Conservation (phyloP, 2,329 filamentous ascomycete genomes). For the Monosporascus sp. region DNA sequence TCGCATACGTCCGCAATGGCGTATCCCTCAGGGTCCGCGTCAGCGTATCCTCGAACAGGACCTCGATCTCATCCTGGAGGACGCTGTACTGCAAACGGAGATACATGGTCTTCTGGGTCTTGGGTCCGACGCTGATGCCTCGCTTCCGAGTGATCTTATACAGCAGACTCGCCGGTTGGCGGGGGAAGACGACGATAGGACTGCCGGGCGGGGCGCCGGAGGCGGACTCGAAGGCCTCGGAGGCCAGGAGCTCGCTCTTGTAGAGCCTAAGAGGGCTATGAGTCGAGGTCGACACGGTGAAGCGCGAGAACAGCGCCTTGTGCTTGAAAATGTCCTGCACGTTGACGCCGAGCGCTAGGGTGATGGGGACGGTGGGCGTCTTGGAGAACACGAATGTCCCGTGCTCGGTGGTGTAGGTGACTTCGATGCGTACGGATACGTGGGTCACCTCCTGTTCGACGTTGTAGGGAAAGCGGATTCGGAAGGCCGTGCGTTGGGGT, state of each 20-base stretch:
- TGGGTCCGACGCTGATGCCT: constrained; percentile 19
- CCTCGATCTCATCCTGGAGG: constrained; percentile 67
- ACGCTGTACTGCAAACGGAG: constrained; percentile 73
- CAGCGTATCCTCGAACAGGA: constrained; percentile 41
- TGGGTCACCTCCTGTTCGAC: constrained; percentile 71
- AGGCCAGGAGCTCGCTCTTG: constrained; percentile 64
- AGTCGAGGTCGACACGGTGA: constrained; percentile 81
- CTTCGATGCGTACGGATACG: constrained; percentile 70
- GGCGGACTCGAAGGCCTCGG: constrained; percentile 62
- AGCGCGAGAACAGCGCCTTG: constrained; percentile 75
- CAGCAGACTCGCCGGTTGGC: constrained; percentile 74
- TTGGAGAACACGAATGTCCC: constrained; percentile 62
- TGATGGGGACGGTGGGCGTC: constrained; percentile 61
- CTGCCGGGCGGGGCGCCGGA: constrained; percentile 51
- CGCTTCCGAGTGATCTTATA: constrained; percentile 68
- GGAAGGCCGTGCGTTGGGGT: constrained; percentile 40
- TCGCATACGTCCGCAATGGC: constrained; percentile 40
- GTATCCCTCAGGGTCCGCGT: constrained; percentile 32
- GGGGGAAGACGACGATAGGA: constrained; percentile 65
- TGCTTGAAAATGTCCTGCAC: constrained; percentile 95
- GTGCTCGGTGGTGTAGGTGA: constrained; percentile 64
- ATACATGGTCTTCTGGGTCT: constrained; percentile 48
- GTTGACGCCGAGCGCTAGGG: constrained; percentile 85
- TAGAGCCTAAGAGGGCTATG: constrained; percentile 70
- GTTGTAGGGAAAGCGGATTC: constrained; percentile 73